Evolutionary conservation across 176 grass and related monocot genomes (phyloP), one percentile per base, ranked within the genome.

Genomic region (Melocanna baccifera): DNA sequence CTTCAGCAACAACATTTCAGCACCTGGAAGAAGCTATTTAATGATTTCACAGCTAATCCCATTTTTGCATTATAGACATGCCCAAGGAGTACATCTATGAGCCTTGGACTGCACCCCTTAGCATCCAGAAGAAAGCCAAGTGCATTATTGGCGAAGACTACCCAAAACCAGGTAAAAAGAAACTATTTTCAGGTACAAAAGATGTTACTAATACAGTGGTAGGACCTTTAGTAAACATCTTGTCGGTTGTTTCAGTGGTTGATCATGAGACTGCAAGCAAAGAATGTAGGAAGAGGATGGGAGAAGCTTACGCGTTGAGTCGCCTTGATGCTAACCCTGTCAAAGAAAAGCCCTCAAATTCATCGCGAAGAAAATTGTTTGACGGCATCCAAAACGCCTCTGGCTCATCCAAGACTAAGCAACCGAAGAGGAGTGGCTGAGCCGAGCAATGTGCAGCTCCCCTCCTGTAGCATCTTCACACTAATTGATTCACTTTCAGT

Each of bases 51-150:
- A 91, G 62, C 29, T 43, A 53, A 51, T 14, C 77, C 40, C 53
- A 59, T 76, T 71, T 45, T 67, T 36, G 22, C 65, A 67, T 81
- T 87, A 22, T 59, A 96, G 96, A 95, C 83, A 95, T 98, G 86
- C 96, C 93, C 12, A 98, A 68, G 81, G 87, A 99, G 76, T 92
- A 99, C 81, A 96, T 96, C 57, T 99, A 96, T 40, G 93, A 99
- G 81, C 93, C 96, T 79, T 99, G 96, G 93, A 96, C 83, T 30
- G 96, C 91, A 67, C 96, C 93, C 50, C 42, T 92, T n/a, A 83
- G 78, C 69, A 64, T 99, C 67, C 93, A 99, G 69, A 90, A 94
- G 91, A 95, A 94, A 90, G 87, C 93, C 69, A 87, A 90, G 12
- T 96, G 96, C 82, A 89, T 96, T 32, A 86, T 99, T 78, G 91